Evolutionary conservation across 202 grass and related monocot species (phyloP).

Genomic region (Dendrocalamus latiflorus): DNA sequence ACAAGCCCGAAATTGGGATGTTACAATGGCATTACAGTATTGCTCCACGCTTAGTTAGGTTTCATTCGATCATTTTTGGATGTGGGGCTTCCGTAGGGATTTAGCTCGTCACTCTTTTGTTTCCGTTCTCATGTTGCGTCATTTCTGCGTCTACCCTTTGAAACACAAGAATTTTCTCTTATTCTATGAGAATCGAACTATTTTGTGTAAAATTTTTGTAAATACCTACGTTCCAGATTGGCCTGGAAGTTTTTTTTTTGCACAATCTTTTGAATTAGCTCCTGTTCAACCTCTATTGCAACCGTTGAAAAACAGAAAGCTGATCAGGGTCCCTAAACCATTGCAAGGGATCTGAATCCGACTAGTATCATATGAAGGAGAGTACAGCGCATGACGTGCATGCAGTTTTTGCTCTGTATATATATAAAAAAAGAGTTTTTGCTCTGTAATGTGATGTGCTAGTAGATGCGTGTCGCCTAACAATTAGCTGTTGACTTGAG

Average conservation of each 20-base stretch:
- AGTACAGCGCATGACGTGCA: not conserved
- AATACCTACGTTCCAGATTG: too few species aligned
- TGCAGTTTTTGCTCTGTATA: not conserved
- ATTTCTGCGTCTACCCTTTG: too few species aligned
- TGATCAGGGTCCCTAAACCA: not conserved
- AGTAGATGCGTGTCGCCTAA: not conserved
- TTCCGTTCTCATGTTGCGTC: too few species aligned
- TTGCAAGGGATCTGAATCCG: not conserved
- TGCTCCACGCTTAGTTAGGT: too few species aligned
- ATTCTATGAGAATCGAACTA: too few species aligned
- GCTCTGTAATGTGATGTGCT: not conserved
- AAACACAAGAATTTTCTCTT: too few species aligned
- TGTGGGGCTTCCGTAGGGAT: not conserved
- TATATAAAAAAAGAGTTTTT: not conserved
- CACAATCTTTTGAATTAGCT: not conserved
- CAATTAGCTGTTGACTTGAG: not conserved
- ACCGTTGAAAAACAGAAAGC: not conserved
- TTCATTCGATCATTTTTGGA: too few species aligned
- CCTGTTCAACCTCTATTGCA: not conserved
- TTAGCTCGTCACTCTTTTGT: too few species aligned
- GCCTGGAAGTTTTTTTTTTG: not conserved
- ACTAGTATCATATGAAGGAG: not conserved
- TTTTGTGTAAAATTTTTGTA: too few species aligned
- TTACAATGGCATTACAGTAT: not conserved
- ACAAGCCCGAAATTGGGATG: too few species aligned